Conservation (phyloP, 345 rosid species). For the Salix viminalis region DNA sequence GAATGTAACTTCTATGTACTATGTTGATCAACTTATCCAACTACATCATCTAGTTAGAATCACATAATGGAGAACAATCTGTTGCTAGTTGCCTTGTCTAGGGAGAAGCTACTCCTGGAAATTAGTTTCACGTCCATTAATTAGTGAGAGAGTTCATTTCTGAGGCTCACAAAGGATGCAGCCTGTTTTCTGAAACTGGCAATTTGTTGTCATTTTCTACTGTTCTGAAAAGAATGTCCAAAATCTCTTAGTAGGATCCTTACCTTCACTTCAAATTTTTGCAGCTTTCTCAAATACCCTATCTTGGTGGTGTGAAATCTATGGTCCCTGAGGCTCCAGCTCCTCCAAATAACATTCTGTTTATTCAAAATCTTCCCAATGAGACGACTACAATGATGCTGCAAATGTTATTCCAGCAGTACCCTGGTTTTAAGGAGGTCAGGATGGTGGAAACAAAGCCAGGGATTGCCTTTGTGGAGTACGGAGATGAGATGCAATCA, state of each 20-base stretch:
- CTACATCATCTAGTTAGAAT: not conserved
- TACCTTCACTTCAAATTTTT: constrained; percentile 7
- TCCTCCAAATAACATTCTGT: constrained; percentile 87
- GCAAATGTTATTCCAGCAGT: constrained; percentile 72
- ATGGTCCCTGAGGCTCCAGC: constrained; percentile 81
- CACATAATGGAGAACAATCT: not conserved
- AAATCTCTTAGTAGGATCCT: not conserved
- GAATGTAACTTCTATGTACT: not conserved
- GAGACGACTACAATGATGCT: constrained; percentile 77
- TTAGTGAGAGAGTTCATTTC: not conserved
- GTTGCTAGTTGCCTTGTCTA: not conserved
- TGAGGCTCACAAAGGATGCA: not conserved
- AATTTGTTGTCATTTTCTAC: not conserved
- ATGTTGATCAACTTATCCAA: not conserved
- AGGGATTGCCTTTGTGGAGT: constrained; percentile 95
- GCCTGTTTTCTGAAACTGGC: not conserved
- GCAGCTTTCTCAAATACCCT: constrained; percentile 88
- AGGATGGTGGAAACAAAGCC: constrained; percentile 97
- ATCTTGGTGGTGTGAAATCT: constrained; percentile 61
- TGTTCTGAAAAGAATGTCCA: not conserved
- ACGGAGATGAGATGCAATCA: constrained; percentile 79
- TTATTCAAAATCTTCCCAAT: constrained; percentile 86
- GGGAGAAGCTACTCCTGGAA: not conserved
- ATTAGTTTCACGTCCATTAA: not conserved
- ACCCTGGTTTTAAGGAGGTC: constrained; percentile 84